Base-by-base conservation (phyloP, 176 grass and related monocot genomes). In the Oryza australiensis region DNA sequence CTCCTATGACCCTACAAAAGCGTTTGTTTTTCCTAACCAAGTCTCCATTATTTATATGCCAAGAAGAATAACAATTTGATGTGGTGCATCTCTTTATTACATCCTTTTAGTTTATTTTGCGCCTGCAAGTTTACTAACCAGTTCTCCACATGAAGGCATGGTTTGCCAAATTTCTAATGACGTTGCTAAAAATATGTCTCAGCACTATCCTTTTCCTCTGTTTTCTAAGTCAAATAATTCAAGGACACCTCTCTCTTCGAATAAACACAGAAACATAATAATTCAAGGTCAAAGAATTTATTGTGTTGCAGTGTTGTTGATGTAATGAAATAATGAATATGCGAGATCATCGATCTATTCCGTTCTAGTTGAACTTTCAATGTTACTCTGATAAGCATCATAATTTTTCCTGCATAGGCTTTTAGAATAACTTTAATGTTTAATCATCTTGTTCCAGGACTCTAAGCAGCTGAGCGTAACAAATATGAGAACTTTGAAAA, bases 401-500 rank as follows among this genome's bases (percentile, higher is more conserved):
- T 82, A 1, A 22, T 9, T 62, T 43, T 59, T 24, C 30, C 2
- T 82, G 59, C 20, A 23, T 74, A 23, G 30, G 16, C 64, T 32
- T 82, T 60, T 18, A 5, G 12, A 60, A 60, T 24, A 24, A n/a
- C 2, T n/a, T 13, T 62, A 8, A 20, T 81, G 34, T 71, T 30
- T 45, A 30, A 12, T 37, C n/a, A 48, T 78, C 62, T 69, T 70
- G 65, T 86, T 88, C 57, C 92, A 97, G 95, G 92, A 92, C 29
- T 62, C 89, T 70, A 97, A 89, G 78, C 86, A 93, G 64, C 81
- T 97, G 28, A 92, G 77, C 81, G 86, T 97, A 81, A 87, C 86
- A 62, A 97, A 97, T 69, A 84, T 94, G 71, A 94, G 78, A 74
- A 97, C 95, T 77, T 92, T 97, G 81, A 94, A 97, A 88, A 97